These are phyloP conservation scores for Oxyria digyna DNA, from an alignment of 148 eudicot species.

Conservation along the genomic window DNA sequence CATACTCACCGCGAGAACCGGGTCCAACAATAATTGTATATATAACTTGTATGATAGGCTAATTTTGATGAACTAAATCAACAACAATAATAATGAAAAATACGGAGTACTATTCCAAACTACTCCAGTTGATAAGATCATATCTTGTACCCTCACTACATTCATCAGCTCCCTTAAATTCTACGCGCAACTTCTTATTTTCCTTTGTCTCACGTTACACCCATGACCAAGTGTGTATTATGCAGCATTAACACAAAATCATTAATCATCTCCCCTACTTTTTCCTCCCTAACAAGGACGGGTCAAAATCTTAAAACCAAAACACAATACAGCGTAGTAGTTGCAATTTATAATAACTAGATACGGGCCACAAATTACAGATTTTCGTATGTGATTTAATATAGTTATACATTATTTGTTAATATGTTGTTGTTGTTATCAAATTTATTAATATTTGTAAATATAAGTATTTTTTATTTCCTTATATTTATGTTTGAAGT, in stretches of 20 bases:
- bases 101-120: not conserved
- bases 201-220: not conserved
- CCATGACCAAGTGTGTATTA: constrained; percentile 1
- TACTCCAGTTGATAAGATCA: not conserved
- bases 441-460: no score
- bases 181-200: not conserved
- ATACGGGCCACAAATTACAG: no score
- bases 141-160: not conserved
- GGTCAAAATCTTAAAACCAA: not conserved
- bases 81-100: not conserved
- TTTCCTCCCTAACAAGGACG: not conserved
- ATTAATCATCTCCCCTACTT: not conserved
- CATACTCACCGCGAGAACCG: no score
- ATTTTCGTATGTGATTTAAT: no score
- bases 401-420: no score
- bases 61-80: no score
- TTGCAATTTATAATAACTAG: not conserved
- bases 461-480: no score
- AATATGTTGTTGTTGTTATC: no score
- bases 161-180: not conserved
- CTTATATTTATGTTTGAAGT: no score
- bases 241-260: not conserved
- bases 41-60: no score
- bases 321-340: not conserved
- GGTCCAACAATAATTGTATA: no score